Evolutionary conservation across 768 basidiomycete species (phyloP).

Genomic region (Grammothele lineata): DNA sequence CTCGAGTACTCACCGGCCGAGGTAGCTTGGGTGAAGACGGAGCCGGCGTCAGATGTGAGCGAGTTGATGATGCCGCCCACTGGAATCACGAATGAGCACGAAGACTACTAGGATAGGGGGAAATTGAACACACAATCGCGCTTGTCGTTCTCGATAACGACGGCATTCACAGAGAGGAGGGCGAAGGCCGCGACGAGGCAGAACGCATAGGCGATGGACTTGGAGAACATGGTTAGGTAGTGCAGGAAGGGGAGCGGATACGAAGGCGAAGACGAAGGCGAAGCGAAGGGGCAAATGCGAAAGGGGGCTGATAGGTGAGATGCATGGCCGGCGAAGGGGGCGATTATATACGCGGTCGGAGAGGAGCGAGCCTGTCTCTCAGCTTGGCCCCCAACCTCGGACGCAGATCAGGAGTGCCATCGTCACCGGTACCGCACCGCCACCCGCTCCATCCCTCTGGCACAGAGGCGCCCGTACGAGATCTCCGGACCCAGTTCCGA

Average conservation of each 20-base stretch:
- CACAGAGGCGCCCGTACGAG: too few relatives aligned
- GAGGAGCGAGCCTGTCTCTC: too few relatives aligned
- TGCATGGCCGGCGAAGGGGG: constrained; percentile 1
- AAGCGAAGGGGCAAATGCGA: constrained; percentile 14
- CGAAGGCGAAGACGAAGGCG: constrained; percentile 5
- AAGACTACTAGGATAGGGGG: not conserved
- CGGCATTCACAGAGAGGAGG: constrained; percentile 26
- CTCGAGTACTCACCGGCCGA: constrained; percentile 16
- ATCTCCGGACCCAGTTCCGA: too few relatives aligned
- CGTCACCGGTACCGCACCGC: too few relatives aligned
- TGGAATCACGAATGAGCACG: too few relatives aligned
- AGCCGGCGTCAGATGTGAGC: constrained; percentile 32
- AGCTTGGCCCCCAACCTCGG: too few relatives aligned
- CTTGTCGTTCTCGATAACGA: constrained; percentile 31
- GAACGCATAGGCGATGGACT: constrained; percentile 24
- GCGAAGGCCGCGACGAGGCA: constrained; percentile 20
- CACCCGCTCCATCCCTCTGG: too few relatives aligned
- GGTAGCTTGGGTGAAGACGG: constrained; percentile 25
- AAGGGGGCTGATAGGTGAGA: constrained; percentile 1
- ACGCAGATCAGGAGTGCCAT: too few relatives aligned
- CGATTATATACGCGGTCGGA: constrained; percentile 1
- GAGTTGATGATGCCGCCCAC: constrained; percentile 38
- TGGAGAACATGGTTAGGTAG: constrained; percentile 33
- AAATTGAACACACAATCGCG: too few relatives aligned
- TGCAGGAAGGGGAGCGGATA: constrained; percentile 4